Percentiles rank a stretch among this genome's conserved stretches.
These are phyloP conservation scores for Massariosphaeria phaeospora DNA, from an alignment of 495 filamentous ascomycete genomes.

Conservation along the genomic window DNA sequence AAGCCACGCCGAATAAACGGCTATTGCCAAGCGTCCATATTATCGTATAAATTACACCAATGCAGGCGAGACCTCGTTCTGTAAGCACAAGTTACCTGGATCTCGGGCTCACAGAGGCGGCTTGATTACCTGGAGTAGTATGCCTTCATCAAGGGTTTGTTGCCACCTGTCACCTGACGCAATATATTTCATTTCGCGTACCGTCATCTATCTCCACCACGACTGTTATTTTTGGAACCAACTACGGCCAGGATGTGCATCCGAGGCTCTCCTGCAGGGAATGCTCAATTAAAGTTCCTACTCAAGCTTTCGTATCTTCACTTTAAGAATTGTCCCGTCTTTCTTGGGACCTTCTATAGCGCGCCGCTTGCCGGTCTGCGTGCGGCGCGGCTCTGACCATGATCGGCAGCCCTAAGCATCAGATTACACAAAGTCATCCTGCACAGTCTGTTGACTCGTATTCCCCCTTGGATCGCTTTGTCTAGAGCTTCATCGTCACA, in stretches of 20 bases:
- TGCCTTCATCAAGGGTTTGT: neutral
- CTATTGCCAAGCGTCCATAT: conserved; percentile 7
- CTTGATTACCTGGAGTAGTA: neutral
- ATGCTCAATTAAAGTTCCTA: conserved; percentile 19
- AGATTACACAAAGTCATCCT: neutral
- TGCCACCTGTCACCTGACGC: conserved; percentile 29
- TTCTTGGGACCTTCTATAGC: neutral
- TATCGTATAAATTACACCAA: conserved; percentile 27
- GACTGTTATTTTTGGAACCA: conserved; percentile 25
- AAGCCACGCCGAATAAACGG: conserved; percentile 15
- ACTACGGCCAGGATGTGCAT: neutral
- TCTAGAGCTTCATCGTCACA: conserved; percentile 12
- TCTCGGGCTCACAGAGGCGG: conserved; percentile 10
- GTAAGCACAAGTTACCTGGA: conserved; percentile 27
- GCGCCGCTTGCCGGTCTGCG: neutral
- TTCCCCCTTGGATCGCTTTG: neutral
- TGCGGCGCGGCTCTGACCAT: neutral
- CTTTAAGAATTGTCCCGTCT: conserved; percentile 5
- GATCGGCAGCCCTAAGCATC: conserved; percentile 6
- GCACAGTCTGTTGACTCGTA: conserved; percentile 5
- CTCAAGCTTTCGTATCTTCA: conserved; percentile 31
- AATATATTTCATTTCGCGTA: conserved; percentile 26
- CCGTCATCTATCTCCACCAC: conserved; percentile 22
- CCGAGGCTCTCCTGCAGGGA: conserved; percentile 21
- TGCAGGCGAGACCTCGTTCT: conserved; percentile 30